These are phyloP conservation scores for Populus hybrid DNA, from an alignment of 441 rosid species.

Conservation along the genomic window DNA sequence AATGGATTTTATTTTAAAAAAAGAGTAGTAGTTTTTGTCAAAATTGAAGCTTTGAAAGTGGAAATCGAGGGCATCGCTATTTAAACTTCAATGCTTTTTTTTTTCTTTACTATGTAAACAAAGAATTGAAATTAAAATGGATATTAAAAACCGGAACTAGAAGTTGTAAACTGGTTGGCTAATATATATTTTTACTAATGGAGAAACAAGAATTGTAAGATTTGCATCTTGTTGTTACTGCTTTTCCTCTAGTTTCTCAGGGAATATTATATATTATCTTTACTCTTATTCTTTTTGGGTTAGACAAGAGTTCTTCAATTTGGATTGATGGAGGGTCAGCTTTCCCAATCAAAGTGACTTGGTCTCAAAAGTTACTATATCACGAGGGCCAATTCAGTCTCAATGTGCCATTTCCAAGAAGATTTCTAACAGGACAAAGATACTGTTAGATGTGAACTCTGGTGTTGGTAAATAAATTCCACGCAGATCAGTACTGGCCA, in stretches of 20 bases:
- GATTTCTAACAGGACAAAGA: too few relatives aligned
- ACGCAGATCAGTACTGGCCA: too few relatives aligned
- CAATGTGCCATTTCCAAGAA: too few relatives aligned
- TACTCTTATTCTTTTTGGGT: background rate
- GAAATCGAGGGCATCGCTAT: background rate
- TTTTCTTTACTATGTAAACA: background rate
- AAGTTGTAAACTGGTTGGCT: background rate
- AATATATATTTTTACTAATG: background rate
- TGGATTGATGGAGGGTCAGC: too few relatives aligned
- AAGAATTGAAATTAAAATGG: too few relatives aligned
- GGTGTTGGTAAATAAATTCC: too few relatives aligned
- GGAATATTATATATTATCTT: background rate
- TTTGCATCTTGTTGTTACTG: background rate
- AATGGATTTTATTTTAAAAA: background rate
- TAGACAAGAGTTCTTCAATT: constrained; percentile 38
- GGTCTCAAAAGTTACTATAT: too few relatives aligned
- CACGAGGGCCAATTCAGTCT: too few relatives aligned
- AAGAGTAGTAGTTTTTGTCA: background rate
- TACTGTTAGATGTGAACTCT: too few relatives aligned
- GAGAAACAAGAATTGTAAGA: background rate
- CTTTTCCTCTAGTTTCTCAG: background rate
- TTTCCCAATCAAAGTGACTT: too few relatives aligned
- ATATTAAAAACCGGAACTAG: background rate
- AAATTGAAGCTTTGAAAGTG: background rate
- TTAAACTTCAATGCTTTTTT: background rate